Conservation (phyloP, 148 eudicot genomes). For the Polygonum aviculare region DNA sequence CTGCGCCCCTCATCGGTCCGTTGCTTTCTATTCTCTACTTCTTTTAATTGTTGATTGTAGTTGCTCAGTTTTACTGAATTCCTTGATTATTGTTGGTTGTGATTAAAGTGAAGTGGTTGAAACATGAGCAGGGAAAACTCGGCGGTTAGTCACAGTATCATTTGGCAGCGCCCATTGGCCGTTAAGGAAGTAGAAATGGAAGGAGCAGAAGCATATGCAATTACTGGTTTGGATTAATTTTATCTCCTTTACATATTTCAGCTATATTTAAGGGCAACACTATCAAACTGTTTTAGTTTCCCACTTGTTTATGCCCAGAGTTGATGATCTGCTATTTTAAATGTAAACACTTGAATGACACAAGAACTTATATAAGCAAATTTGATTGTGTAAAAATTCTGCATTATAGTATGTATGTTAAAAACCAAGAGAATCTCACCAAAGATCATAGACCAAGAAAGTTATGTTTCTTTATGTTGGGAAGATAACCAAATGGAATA, state of each 20-base stretch:
- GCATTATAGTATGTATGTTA: too few species aligned
- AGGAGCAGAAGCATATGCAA: conserved; percentile 77
- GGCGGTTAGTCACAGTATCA: conserved; percentile 78
- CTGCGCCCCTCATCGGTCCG: conserved; percentile 87
- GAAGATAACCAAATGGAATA: too few species aligned
- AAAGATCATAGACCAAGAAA: too few species aligned
- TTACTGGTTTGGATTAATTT: conserved; percentile 43
- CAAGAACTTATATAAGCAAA: too few species aligned
- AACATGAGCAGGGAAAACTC: conserved; percentile 63
- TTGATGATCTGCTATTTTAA: too few species aligned
- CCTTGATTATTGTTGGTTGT: background rate
- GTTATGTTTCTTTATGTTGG: too few species aligned
- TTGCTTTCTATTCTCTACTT: background rate
- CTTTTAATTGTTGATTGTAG: background rate
- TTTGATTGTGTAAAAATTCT: too few species aligned
- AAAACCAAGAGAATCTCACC: background rate
- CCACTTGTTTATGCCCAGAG: too few species aligned
- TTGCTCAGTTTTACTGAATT: background rate
- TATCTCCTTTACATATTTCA: background rate
- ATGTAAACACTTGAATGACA: too few species aligned
- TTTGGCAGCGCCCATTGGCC: conserved; percentile 55
- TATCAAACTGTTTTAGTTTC: too few species aligned
- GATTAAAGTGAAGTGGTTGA: background rate
- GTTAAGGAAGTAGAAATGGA: conserved; percentile 60
- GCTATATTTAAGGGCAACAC: background rate